phyloP scores from a whole-genome alignment of 805 yeast genomes.

The Starmerella potacharoeniae region DNA sequence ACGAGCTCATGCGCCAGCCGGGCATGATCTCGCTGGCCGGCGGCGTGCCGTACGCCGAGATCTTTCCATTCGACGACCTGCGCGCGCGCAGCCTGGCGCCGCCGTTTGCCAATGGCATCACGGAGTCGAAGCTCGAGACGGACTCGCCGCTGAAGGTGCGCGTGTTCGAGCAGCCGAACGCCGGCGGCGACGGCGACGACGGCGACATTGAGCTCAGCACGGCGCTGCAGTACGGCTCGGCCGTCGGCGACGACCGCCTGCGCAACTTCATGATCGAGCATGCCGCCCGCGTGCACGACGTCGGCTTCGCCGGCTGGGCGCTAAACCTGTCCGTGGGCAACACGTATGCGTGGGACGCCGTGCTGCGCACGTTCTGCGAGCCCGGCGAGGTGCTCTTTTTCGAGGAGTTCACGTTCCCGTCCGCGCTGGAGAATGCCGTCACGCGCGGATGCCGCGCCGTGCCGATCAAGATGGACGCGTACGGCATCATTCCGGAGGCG shows the following conservation, averaged over 20 bases:
- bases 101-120: constrained; percentile 65
- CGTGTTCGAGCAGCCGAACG: constrained; percentile 29
- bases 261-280: constrained; percentile 63
- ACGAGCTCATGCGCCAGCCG: constrained; percentile 62
- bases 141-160: constrained; percentile 28
- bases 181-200: constrained; percentile 29
- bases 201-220: constrained; percentile 58
- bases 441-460: constrained; percentile 58
- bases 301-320: constrained; percentile 61
- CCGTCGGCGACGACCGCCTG: constrained; percentile 70
- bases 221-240: constrained; percentile 84
- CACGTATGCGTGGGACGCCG: constrained; percentile 82
- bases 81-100: constrained; percentile 54
- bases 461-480: constrained; percentile 67
- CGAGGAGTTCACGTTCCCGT: constrained; percentile 73
- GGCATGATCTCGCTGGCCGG: constrained; percentile 84
- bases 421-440: constrained; percentile 70
- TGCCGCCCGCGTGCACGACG: constrained; percentile 34
- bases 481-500: constrained; percentile 66
- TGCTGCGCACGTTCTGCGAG: constrained; percentile 62
- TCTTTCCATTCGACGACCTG: constrained; percentile 81
- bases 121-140: constrained; percentile 21
- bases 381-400: constrained; percentile 75
- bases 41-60: constrained; percentile 80
- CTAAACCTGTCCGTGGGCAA: constrained; percentile 64